phyloP scores from a whole-genome alignment of 805 yeast species.

The Kuraishia floccosa region DNA sequence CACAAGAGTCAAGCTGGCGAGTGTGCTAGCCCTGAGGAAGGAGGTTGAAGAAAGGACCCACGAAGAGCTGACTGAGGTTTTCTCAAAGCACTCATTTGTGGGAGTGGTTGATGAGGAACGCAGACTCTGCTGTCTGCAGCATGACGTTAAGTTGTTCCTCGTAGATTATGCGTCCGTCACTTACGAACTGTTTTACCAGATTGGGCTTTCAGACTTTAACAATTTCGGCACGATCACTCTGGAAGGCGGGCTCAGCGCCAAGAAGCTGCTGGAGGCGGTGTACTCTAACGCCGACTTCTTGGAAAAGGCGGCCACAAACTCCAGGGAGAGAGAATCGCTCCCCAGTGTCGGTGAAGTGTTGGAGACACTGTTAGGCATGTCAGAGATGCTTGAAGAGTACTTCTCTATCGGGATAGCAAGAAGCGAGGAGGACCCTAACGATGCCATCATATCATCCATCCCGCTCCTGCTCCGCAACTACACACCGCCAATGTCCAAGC shows the following conservation, averaged over 20 bases:
- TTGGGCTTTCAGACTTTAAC: constrained; percentile 65
- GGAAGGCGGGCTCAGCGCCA: constrained; percentile 19
- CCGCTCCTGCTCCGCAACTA: constrained; percentile 65
- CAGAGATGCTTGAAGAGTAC: constrained; percentile 74
- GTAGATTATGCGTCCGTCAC: constrained; percentile 71
- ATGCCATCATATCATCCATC: constrained; percentile 31
- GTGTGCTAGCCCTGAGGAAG: constrained; percentile 44
- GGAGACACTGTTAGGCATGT: constrained; percentile 32
- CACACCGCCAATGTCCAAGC: constrained; percentile 47
- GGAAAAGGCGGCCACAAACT: constrained; percentile 1
- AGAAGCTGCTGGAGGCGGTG: constrained; percentile 24
- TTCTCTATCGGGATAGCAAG: constrained; percentile 39
- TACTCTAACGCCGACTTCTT: constrained; percentile 12
- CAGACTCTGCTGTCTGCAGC: constrained; percentile 75
- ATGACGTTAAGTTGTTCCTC: constrained; percentile 64
- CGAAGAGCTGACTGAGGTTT: constrained; percentile 49
- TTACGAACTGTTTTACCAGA: constrained; percentile 68
- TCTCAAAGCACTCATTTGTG: constrained; percentile 61
- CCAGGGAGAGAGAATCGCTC: neutral
- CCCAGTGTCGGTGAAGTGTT: constrained; percentile 13
- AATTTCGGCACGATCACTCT: constrained; percentile 61
- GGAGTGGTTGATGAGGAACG: constrained; percentile 70
- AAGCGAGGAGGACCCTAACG: constrained; percentile 14
- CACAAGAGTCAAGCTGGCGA: constrained; percentile 37
- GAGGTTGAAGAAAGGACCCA: constrained; percentile 35